These are phyloP conservation scores for Russula dissimulans DNA, from an alignment of 768 basidiomycete genomes.

Conservation along the genomic window DNA sequence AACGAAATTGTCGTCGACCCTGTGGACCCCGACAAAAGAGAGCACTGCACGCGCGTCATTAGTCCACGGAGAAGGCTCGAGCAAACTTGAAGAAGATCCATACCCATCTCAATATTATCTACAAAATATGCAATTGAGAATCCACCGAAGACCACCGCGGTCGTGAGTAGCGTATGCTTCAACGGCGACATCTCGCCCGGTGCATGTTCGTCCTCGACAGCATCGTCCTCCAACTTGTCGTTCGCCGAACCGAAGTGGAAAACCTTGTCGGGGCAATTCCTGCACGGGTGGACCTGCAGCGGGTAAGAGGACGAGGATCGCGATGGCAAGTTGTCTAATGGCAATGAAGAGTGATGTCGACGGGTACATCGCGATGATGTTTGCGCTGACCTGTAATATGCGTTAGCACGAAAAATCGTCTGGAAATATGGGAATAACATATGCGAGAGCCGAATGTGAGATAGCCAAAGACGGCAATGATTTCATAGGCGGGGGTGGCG, in stretches of 20 bases:
- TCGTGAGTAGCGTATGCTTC: constrained; percentile 65
- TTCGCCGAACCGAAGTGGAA: constrained; percentile 38
- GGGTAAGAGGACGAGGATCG: constrained; percentile 84
- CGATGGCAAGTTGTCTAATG: constrained; percentile 86
- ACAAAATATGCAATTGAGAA: constrained; percentile 74
- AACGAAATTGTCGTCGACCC: constrained; percentile 97
- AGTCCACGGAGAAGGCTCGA: background rate
- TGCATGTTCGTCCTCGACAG: constrained; percentile 40
- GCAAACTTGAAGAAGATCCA: constrained; percentile 23
- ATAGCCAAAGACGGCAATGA: constrained; percentile 85
- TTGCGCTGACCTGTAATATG: constrained; percentile 60
- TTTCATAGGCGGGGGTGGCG: constrained; percentile 76
- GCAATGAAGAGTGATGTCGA: constrained; percentile 88
- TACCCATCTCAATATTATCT: constrained; percentile 68
- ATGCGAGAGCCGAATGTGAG: constrained; percentile 87
- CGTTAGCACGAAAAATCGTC: background rate
- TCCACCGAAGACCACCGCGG: constrained; percentile 50
- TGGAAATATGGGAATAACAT: constrained; percentile 15
- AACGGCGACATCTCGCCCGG: constrained; percentile 58
- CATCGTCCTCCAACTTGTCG: constrained; percentile 34
- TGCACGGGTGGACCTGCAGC: constrained; percentile 87
- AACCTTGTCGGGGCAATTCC: constrained; percentile 89
- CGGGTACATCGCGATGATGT: constrained; percentile 93
- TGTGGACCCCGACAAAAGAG: constrained; percentile 92
- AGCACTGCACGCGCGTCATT: constrained; percentile 46